Percentiles rank a stretch among this genome's conserved stretches.
These are phyloP conservation scores for Coccomyxa subellipsoidea DNA, from an alignment of 163 green algal species.

Conservation along the genomic window DNA sequence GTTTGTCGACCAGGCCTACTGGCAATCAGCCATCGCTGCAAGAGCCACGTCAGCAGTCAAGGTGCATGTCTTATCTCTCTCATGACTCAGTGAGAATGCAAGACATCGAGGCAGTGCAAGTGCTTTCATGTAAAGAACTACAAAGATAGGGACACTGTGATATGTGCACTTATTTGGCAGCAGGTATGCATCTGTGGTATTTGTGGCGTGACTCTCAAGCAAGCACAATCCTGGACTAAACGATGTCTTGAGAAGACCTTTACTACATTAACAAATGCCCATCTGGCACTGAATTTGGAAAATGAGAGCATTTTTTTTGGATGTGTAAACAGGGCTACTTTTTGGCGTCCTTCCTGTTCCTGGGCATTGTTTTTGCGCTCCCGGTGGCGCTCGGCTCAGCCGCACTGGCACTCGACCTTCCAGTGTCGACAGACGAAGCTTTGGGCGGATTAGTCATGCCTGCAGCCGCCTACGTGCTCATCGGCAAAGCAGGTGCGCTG, in stretches of 20 bases:
- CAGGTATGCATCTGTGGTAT: too few relatives aligned
- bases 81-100: too few relatives aligned
- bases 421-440: constrained; percentile 11
- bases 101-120: too few relatives aligned
- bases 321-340: constrained; percentile 27
- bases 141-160: too few relatives aligned
- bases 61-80: constrained; percentile 15
- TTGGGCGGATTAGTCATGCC: constrained; percentile 20
- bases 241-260: too few relatives aligned
- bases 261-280: too few relatives aligned
- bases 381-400: constrained; percentile 14
- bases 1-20: constrained; percentile 60
- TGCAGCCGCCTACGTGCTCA: constrained; percentile 12
- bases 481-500: constrained; percentile 15
- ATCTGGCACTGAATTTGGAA: background rate
- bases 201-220: too few relatives aligned
- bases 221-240: too few relatives aligned
- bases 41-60: constrained; percentile 79
- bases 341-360: constrained; percentile 19
- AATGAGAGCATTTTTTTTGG: too few relatives aligned
- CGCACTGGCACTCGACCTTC: constrained; percentile 19
- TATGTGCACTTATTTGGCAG: too few relatives aligned
- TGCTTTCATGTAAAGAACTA: too few relatives aligned
- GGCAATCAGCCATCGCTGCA: constrained; percentile 84
- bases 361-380: constrained; percentile 24